Evolutionary conservation across 768 basidiomycete genomes (phyloP).

Genomic region (Tubosaeta brunneosetosa): DNA sequence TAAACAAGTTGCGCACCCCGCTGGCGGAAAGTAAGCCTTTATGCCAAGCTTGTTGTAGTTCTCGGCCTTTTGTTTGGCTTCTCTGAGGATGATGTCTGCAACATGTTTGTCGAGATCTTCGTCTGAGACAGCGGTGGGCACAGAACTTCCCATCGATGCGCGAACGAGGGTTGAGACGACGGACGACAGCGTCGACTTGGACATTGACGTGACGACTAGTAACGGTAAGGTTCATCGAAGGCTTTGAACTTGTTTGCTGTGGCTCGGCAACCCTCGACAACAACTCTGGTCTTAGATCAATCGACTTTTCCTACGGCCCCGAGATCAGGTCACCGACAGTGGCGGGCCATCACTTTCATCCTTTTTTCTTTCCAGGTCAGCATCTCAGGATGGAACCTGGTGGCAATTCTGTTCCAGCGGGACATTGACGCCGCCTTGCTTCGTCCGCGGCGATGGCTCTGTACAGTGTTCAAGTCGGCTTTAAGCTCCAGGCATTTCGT

Average conservation of each 20-base stretch:
- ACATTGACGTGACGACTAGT: conserved; percentile 32
- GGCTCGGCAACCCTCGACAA: too few relatives aligned
- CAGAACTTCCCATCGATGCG: conserved; percentile 68
- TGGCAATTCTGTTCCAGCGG: background rate
- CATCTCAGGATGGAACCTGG: background rate
- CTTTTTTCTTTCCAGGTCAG: background rate
- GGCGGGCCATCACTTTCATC: background rate
- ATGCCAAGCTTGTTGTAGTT: conserved; percentile 74
- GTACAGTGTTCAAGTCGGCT: background rate
- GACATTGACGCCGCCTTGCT: background rate
- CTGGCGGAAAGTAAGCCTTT: conserved; percentile 66
- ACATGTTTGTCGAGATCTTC: conserved; percentile 90
- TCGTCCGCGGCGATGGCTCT: background rate
- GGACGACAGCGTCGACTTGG: conserved; percentile 65
- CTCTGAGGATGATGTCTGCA: conserved; percentile 84
- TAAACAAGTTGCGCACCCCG: conserved; percentile 38
- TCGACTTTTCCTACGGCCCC: background rate
- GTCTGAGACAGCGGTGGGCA: conserved; percentile 58
- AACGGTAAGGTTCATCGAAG: conserved; percentile 4
- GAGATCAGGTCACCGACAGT: background rate
- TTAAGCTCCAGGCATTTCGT: background rate
- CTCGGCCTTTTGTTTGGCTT: conserved; percentile 89
- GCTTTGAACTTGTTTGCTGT: conserved; percentile 21
- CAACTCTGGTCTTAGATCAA: too few relatives aligned
- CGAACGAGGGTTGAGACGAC: conserved; percentile 79